Evolutionary conservation across 75 land plant species (phyloP).

Genomic region (Sequoia sempervirens): DNA sequence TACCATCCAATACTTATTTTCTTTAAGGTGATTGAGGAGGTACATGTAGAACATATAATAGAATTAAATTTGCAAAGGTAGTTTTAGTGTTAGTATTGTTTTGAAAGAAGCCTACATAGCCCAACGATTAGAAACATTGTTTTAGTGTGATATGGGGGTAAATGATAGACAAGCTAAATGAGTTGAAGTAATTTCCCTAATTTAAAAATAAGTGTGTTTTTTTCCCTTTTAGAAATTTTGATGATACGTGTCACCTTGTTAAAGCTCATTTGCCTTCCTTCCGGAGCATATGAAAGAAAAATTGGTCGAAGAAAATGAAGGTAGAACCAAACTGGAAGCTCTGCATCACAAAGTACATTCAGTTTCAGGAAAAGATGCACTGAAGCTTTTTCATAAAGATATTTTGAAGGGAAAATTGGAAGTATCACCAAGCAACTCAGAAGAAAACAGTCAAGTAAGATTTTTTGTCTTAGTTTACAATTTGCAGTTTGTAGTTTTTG

Average conservation of each 20-base stretch:
- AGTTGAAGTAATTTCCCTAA: not conserved
- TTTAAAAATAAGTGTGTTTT: not conserved
- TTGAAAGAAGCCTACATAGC: not conserved
- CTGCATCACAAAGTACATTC: slow-evolving; percentile 28
- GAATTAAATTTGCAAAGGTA: not conserved
- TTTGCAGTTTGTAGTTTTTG: not conserved
- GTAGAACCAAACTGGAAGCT: slow-evolving; percentile 20
- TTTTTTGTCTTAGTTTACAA: not conserved
- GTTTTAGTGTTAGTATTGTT: not conserved
- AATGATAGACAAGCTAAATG: not conserved
- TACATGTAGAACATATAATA: not conserved
- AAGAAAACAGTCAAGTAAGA: not conserved
- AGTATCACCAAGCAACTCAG: not conserved
- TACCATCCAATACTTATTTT: not conserved
- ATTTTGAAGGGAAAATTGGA: slow-evolving; percentile 8
- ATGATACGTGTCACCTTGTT: not conserved
- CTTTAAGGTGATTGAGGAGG: not conserved
- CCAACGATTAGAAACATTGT: not conserved
- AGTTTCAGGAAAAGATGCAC: slow-evolving; percentile 42
- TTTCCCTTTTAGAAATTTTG: not conserved
- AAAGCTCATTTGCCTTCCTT: slow-evolving; percentile 41
- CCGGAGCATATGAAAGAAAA: slow-evolving; percentile 37
- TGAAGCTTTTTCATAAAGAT: slow-evolving; percentile 27
- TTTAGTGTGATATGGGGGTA: not conserved
- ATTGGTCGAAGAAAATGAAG: slow-evolving; percentile 17